phyloP scores from a whole-genome alignment of 164 flowering plant species.

The Buxus sempervirens region DNA sequence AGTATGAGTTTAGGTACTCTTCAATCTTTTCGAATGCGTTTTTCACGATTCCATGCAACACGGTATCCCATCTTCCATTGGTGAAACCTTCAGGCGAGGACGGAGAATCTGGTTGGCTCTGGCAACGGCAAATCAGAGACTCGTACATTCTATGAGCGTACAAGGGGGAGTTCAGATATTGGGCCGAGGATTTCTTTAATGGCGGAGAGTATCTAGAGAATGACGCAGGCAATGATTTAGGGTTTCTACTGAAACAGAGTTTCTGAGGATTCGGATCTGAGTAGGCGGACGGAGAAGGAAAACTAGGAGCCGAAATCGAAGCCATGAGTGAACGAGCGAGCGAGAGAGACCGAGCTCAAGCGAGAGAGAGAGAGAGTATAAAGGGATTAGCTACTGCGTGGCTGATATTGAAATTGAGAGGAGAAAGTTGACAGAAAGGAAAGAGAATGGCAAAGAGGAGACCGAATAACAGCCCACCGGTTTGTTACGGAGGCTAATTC shows the following conservation, averaged over 20 bases:
- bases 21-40: conserved; percentile 41
- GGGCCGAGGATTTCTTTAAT: conserved; percentile 15
- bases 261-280: conserved; percentile 19
- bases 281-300: conserved; percentile 16
- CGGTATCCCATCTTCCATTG: conserved; percentile 48
- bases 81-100: conserved; percentile 23
- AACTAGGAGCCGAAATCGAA: conserved; percentile 11
- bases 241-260: conserved; percentile 14
- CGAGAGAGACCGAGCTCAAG: background rate
- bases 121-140: conserved; percentile 41
- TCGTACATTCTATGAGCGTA: conserved; percentile 25
- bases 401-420: too few relatives aligned
- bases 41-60: conserved; percentile 36
- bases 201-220: conserved; percentile 6
- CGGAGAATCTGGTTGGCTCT: conserved; percentile 19
- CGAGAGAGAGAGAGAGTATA: background rate
- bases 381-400: background rate
- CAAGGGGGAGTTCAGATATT: background rate
- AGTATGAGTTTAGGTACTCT: conserved; percentile 28
- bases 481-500: too few relatives aligned
- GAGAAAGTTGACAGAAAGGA: too few relatives aligned
- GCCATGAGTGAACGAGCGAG: conserved; percentile 7
- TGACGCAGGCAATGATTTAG: conserved; percentile 6
- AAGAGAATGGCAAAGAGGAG: too few relatives aligned
- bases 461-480: too few relatives aligned